Base-by-base conservation (phyloP, 805 yeast genomes). In the Starmerella bombicola region DNA sequence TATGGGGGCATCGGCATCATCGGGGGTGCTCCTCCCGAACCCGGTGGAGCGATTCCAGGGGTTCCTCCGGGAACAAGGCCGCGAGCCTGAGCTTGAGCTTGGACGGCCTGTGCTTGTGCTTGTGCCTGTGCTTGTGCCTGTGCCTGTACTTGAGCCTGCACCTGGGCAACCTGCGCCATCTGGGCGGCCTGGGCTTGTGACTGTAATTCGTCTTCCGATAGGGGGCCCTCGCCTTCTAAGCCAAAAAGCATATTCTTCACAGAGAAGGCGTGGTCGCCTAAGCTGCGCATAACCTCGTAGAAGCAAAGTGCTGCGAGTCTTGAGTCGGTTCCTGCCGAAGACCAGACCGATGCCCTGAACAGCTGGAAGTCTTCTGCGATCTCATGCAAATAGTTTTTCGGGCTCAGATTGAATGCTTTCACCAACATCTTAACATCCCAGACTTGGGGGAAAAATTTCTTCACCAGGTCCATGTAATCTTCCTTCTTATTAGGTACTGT, bases 401-500 rank as follows among this genome's bases (percentile, higher is more conserved):
- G 57, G 41, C 54, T 55, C 40, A 53, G 58, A 50, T 50, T 59
- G 47, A 57, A 59, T 30, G 60, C 50, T 42, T 63, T 61, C 43
- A 60, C 58, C 23, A 65, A 57, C 44, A 57, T 54, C 58, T 88
- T 91, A 55, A 91, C 72, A 56, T 88, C 98, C 60, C 73, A 84
- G 38, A 80, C 71, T 42, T 71, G 75, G 16, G 95, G 95, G 66
- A 91, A 83, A 59, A 73, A 83, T 36, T 73, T 66, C 29, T 69
- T 59, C 31, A 84, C 67, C 71, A 84, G 75, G 67, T 74, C 66
- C 46, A 76, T 68, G 54, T 84, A 88, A 28, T 79, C 94, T 30
- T 73, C 72, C 57, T 80, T 86, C 49, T 78, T 80, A 22, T 71
- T 71, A 1, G 97, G 97, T 69, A 88, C 79, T 36, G 68, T 63